Conservation (phyloP, 352 stramenopile species). For the Phytophthora ramorum region DNA sequence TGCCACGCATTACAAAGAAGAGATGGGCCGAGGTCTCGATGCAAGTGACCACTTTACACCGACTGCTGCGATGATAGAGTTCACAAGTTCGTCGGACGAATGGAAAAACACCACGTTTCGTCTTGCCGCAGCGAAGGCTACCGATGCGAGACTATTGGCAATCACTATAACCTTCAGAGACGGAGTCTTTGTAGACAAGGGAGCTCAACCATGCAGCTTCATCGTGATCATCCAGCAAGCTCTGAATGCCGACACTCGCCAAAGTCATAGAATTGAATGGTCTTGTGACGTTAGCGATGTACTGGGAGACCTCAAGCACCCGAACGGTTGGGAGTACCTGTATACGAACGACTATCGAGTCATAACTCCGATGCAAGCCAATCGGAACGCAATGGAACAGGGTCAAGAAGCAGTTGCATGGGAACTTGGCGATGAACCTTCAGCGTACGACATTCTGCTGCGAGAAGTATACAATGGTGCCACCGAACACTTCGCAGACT, state of each 20-base stretch:
- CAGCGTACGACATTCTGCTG: constrained; percentile 48
- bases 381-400: background rate
- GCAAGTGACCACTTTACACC: constrained; percentile 30
- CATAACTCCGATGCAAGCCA: constrained; percentile 8
- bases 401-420: constrained; percentile 7
- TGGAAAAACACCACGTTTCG: constrained; percentile 51
- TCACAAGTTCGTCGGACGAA: constrained; percentile 26
- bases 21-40: constrained; percentile 16
- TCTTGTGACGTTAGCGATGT: constrained; percentile 35
- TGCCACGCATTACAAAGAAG: constrained; percentile 32
- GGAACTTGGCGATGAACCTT: constrained; percentile 42
- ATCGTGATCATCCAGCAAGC: constrained; percentile 45
- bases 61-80: constrained; percentile 44
- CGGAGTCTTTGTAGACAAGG: background rate
- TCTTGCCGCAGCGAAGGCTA: constrained; percentile 54
- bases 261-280: constrained; percentile 47
- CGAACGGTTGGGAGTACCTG: constrained; percentile 21
- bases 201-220: constrained; percentile 29
- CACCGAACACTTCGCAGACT: constrained; percentile 47
- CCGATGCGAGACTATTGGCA: constrained; percentile 21
- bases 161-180: constrained; percentile 33
- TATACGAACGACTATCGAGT: constrained; percentile 2
- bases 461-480: constrained; percentile 26
- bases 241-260: constrained; percentile 19
- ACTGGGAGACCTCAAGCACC: constrained; percentile 5